Conservation (phyloP, 805 yeast genomes). For the Myxozyma geophila region DNA sequence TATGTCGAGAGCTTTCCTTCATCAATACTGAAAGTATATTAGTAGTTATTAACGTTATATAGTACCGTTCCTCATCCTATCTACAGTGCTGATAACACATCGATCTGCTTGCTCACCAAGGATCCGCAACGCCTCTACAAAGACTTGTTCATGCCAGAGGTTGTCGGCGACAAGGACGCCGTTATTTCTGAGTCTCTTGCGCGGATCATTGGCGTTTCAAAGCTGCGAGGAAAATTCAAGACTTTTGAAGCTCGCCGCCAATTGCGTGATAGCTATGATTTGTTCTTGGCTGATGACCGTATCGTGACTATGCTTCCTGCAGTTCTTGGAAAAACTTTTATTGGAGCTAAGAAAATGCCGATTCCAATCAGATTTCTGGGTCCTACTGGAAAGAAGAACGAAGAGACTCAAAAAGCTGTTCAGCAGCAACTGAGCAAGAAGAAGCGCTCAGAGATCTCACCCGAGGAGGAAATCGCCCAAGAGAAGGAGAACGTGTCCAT, state of each 20-base stretch:
- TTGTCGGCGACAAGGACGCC: conserved; percentile 25
- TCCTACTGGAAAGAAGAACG: conserved; percentile 11
- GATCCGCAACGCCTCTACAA: conserved; percentile 58
- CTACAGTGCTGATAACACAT: conserved; percentile 52
- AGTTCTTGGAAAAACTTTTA: conserved; percentile 79
- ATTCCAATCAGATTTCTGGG: conserved; percentile 59
- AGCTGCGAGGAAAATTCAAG: conserved; percentile 82
- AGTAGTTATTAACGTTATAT: background rate
- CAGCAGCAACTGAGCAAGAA: conserved; percentile 21
- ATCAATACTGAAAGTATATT: background rate
- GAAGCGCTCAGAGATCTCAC: conserved; percentile 18
- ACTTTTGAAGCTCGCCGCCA: conserved; percentile 87
- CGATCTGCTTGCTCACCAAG: conserved; percentile 69
- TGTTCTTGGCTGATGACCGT: conserved; percentile 84
- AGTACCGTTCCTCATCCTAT: conserved; percentile 53
- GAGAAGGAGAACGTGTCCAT: conserved; percentile 51
- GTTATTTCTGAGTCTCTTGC: conserved; percentile 41
- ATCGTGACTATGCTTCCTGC: conserved; percentile 80
- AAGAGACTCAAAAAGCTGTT: conserved; percentile 13
- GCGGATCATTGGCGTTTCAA: conserved; percentile 69
- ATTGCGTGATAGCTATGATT: conserved; percentile 66
- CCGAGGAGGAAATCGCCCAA: conserved; percentile 33
- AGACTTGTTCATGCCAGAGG: conserved; percentile 43
- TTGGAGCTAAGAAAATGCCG: conserved; percentile 66
- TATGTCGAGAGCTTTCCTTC: conserved; percentile 28